Percentiles rank a stretch among this genome's conserved stretches.
These are phyloP conservation scores for Royoungia palumana DNA, from an alignment of 768 basidiomycete species.

Conservation along the genomic window DNA sequence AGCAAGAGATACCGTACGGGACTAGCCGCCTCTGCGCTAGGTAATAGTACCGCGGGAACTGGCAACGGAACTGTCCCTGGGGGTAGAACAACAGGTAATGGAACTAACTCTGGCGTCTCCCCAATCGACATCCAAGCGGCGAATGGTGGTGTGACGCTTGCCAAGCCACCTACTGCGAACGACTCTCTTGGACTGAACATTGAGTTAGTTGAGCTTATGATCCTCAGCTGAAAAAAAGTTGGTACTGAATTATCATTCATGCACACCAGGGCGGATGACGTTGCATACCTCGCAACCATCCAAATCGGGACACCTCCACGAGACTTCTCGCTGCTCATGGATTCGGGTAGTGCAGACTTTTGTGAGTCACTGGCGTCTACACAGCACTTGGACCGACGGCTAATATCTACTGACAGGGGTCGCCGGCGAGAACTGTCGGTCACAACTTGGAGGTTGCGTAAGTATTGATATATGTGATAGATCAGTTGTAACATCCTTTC, in stretches of 20 bases:
- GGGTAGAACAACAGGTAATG: constrained; percentile 10
- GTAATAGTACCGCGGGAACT: constrained; percentile 5
- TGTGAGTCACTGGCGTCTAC: constrained; percentile 37
- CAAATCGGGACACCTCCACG: constrained; percentile 65
- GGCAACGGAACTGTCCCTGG: constrained; percentile 10
- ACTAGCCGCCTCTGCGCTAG: constrained; percentile 2
- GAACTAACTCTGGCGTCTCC: constrained; percentile 32
- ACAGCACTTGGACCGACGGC: neutral
- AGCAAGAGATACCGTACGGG: constrained; percentile 9
- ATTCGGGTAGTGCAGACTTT: constrained; percentile 66
- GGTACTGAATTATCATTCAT: constrained; percentile 1
- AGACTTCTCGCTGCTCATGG: constrained; percentile 59
- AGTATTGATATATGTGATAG: constrained; percentile 15
- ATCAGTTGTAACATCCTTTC: constrained; percentile 10
- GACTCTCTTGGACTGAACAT: constrained; percentile 69
- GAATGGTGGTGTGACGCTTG: constrained; percentile 39
- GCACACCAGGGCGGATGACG: constrained; percentile 42
- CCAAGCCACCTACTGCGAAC: constrained; percentile 39
- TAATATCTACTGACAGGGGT: constrained; percentile 36
- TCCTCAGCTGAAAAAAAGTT: neutral
- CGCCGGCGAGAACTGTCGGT: constrained; percentile 50
- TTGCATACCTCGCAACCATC: constrained; percentile 56
- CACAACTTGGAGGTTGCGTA: constrained; percentile 41
- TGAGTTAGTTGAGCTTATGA: constrained; percentile 42
- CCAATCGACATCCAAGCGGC: constrained; percentile 34